Evolutionary conservation across 768 basidiomycete species (phyloP), one percentile per base, ranked within the genome.

Genomic region (Boletus coccyginus): DNA sequence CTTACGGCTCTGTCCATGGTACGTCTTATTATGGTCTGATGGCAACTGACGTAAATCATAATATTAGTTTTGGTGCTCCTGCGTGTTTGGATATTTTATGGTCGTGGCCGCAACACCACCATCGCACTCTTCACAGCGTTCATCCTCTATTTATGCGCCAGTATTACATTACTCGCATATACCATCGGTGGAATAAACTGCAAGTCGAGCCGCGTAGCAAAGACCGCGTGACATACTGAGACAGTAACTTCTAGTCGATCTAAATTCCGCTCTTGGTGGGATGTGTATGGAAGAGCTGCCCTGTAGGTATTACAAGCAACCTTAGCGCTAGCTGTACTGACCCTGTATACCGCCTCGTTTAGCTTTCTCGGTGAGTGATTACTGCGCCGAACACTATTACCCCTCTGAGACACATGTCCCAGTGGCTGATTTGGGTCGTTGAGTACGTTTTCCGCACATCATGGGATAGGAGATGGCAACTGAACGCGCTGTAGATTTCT

Each of bases 351-450:
- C 21, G 21, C 21, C 21, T 38, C 27, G 0, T 21, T 24, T 38
- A 55, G 54, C 47, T 44, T 24, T 38, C 10, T 55, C 42, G 47
- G 54, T 50, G 35, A 38, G 54, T 55, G 35, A 21, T 49, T 36
- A 21, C 33, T 19, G 1, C 7, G 11, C 11, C 27, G 17, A 50
- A 38, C 40, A 13, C 11, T 3, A 21, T 13, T 13, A 19, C 27
- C 19, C 3, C 19, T 48, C 46, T 50, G 19, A 44, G 19, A 27
- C 27, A 42, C 35, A 13, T 14, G 10, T 50, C 17, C 32, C 9
- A 55, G 54, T 55, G 48, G 54, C n/a, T 44, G 10, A 8, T 55
- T 17, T 55, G 47, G 54, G 9, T 50, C 7, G 1, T 50, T 29
- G 42, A 36, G 54, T 55, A 44, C 10, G 48, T 50, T 38, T 42